Conservation (phyloP, 805 yeast genomes). For the Saturnispora zaruensis region DNA sequence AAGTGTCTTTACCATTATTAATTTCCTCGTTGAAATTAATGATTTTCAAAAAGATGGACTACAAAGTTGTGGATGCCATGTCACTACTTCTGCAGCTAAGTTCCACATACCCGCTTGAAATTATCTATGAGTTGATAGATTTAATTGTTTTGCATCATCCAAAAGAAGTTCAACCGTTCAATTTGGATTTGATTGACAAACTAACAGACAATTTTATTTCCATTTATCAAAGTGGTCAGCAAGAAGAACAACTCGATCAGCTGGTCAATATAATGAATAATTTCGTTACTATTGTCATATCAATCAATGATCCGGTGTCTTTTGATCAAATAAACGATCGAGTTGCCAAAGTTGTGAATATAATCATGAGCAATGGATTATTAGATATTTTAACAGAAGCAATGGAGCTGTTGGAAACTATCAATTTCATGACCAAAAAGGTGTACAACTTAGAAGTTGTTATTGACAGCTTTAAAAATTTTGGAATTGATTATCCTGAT, state of each 20-base stretch:
- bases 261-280: constrained; percentile 78
- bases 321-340: constrained; percentile 45
- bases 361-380: constrained; percentile 55
- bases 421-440: constrained; percentile 48
- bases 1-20: constrained; percentile 34
- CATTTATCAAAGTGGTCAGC: constrained; percentile 36
- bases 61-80: constrained; percentile 40
- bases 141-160: constrained; percentile 83
- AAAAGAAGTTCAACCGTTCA: constrained; percentile 83
- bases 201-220: constrained; percentile 66
- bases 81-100: constrained; percentile 62
- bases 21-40: constrained; percentile 10
- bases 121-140: constrained; percentile 83
- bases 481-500: constrained; percentile 44
- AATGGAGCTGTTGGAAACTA: constrained; percentile 62
- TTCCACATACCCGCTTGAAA: constrained; percentile 72
- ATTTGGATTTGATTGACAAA: constrained; percentile 54
- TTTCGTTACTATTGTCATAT: constrained; percentile 67
- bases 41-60: constrained; percentile 2
- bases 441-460: constrained; percentile 29
- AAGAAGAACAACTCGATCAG: constrained; percentile 50
- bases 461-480: constrained; percentile 40
- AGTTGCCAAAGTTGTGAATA: constrained; percentile 59
- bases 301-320: constrained; percentile 64
- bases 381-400: constrained; percentile 71